A percentile compares a stretch with the other conserved stretches of the same genome.
phyloP scores from a whole-genome alignment of 768 basidiomycete genomes.

The Xerocomellus chrysenteron region DNA sequence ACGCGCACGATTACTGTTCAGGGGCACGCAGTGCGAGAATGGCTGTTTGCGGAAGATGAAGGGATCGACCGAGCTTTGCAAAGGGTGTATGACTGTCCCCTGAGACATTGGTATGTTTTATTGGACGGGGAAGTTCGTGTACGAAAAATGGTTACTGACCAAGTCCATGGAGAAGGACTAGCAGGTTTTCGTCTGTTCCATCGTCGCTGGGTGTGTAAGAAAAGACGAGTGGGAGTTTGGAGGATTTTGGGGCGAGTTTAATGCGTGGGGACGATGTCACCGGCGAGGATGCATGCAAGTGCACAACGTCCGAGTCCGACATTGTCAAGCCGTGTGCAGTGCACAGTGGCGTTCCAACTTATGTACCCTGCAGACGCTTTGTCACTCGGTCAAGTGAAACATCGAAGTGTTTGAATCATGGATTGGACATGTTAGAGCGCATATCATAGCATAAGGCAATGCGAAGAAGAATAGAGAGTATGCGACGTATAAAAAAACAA shows the following conservation, averaged over 20 bases:
- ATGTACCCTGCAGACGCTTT: not conserved
- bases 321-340: not conserved
- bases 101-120: slow-evolving; percentile 27
- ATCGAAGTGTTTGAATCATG: slow-evolving; percentile 1
- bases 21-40: slow-evolving; percentile 79
- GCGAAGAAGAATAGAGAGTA: slow-evolving; percentile 1
- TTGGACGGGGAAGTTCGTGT: not conserved
- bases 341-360: no score
- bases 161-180: slow-evolving; percentile 83
- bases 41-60: slow-evolving; percentile 90
- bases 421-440: slow-evolving; percentile 23
- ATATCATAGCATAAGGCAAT: slow-evolving; percentile 23
- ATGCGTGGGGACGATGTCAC: slow-evolving; percentile 26
- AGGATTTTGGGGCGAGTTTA: slow-evolving; percentile 50
- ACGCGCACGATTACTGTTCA: slow-evolving; percentile 52
- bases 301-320: slow-evolving; percentile 17
- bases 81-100: slow-evolving; percentile 85
- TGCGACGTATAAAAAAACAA: slow-evolving; percentile 13
- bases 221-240: slow-evolving; percentile 54
- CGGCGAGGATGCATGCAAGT: slow-evolving; percentile 19
- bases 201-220: slow-evolving; percentile 73
- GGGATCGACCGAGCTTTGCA: slow-evolving; percentile 61
- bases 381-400: not conserved
- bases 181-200: slow-evolving; percentile 81
- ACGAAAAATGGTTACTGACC: slow-evolving; percentile 44